These are phyloP conservation scores for Bruguiera sexangula DNA, from an alignment of 345 rosid genomes.

Conservation along the genomic window DNA sequence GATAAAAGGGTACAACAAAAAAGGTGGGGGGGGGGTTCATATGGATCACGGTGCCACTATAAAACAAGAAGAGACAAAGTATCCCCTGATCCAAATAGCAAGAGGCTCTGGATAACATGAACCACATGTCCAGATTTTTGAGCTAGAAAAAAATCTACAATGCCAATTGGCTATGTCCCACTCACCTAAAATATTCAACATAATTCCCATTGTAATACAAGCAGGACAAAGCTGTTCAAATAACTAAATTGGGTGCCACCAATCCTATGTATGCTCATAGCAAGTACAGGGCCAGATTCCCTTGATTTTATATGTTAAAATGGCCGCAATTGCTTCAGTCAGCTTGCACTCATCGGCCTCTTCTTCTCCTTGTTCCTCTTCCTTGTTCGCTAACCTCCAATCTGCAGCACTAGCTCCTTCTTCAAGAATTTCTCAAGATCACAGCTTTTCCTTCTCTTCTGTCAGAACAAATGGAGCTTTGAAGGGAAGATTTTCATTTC, in stretches of 20 bases:
- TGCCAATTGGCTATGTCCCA: slow-evolving; percentile 1
- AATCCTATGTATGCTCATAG: background rate
- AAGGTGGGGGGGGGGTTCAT: too few species aligned
- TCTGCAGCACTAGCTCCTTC: slow-evolving; percentile 36
- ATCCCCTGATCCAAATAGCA: slow-evolving; percentile 21
- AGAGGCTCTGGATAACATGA: slow-evolving; percentile 14
- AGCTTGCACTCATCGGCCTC: slow-evolving; percentile 27
- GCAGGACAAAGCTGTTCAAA: slow-evolving; percentile 11
- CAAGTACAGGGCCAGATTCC: background rate
- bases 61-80: background rate
- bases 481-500: slow-evolving; percentile 17
- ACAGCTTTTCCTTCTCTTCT: slow-evolving; percentile 9
- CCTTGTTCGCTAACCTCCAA: slow-evolving; percentile 29
- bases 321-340: slow-evolving; percentile 61
- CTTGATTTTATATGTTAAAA: slow-evolving; percentile 14
- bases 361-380: slow-evolving; percentile 28
- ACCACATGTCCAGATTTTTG: slow-evolving; percentile 59
- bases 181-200: background rate
- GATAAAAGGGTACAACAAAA: too few species aligned
- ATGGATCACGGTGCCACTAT: background rate
- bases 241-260: background rate
- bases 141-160: slow-evolving; percentile 26
- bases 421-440: slow-evolving; percentile 27
- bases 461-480: slow-evolving; percentile 23
- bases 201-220: slow-evolving; percentile 2